Evolutionary conservation across 106 monocot species (phyloP), one percentile per base, ranked within the genome.

Genomic region (Dendrobium nobile): DNA sequence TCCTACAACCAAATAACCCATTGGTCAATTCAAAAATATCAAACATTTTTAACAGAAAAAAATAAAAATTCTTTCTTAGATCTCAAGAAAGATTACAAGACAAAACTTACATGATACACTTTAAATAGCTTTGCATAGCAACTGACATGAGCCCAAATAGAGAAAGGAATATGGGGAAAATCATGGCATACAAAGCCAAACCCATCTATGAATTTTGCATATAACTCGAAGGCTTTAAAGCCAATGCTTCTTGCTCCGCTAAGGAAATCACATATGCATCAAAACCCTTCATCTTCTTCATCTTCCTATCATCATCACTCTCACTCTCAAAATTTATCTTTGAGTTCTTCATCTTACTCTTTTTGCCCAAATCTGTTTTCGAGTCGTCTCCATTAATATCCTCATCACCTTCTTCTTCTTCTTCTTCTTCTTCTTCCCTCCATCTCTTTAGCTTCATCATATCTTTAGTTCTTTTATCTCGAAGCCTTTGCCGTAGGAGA

Each of bases 241-340:
- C 95, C 64, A 95, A 76, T 4, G 85, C 90, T 83, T 92, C 95
- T 54, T 92, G 95, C 77, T 90, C 87, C 0, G 85, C 90, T 51
- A 95, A 47, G 72, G 87, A 84, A 41, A 84, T 78, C 1, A 77
- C 51, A 82, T 88, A 82, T 15, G 77, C 56, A 51, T 47, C 42
- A 9, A 72, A 16, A 33, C 76, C 82, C 0, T 41, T 28, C 47
- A 73, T 77, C 54, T 79, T 80, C 54, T 68, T 79, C 44, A 22
- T 77, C 44, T 77, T 78, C 37, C 41, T 67, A 31, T 44, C 79
- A 51, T 87, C 79, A 10, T 78, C 86, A 9, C 81, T 79, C 9
- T 88, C 85, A 68, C 79, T 89, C 24, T 84, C 77, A 42, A 88
- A 88, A 47, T 85, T 84, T 54, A 89, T 81, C 90, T 95, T 92